These are phyloP conservation scores for Pseudocercospora vitis DNA, from an alignment of 2,329 filamentous ascomycete genomes.

Conservation along the genomic window DNA sequence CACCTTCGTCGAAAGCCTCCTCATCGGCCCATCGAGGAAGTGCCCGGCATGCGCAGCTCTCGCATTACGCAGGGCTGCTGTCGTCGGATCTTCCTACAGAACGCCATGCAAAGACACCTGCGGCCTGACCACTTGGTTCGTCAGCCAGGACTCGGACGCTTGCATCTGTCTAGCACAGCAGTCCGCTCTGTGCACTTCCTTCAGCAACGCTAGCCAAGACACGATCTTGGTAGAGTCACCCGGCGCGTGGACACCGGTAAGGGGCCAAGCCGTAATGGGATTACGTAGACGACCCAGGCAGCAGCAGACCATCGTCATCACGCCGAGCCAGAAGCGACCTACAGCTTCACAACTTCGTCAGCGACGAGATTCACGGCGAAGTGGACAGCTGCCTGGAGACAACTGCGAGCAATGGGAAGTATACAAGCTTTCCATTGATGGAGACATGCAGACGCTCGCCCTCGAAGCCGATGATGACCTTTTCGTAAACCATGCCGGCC, in stretches of 20 bases:
- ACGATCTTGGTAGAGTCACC: conserved; percentile 17
- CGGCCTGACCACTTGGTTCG: conserved; percentile 29
- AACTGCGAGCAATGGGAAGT: conserved; percentile 52
- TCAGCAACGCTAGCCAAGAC: conserved; percentile 17
- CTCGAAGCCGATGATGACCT: conserved; percentile 55
- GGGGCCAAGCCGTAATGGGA: conserved; percentile 31
- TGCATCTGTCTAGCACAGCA: conserved; percentile 28
- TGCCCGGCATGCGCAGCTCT: conserved; percentile 55
- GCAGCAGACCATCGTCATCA: conserved; percentile 17
- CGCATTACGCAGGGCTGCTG: conserved; percentile 62
- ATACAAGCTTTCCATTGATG: conserved; percentile 52
- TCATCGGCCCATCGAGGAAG: conserved; percentile 39
- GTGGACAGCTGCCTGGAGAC: conserved; percentile 14
- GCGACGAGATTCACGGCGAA: conserved; percentile 20
- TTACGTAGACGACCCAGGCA: conserved; percentile 25
- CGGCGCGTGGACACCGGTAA: conserved; percentile 27
- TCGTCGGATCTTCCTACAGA: conserved; percentile 54
- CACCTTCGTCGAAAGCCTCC: conserved; percentile 13
- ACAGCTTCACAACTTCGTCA: conserved; percentile 16
- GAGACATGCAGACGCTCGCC: conserved; percentile 45
- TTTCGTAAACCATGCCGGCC: conserved; percentile 66
- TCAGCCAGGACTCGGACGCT: conserved; percentile 32
- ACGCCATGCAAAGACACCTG: conserved; percentile 9
- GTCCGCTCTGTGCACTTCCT: conserved; percentile 16
- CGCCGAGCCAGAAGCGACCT: not conserved